These are phyloP conservation scores for Cutaneotrichosporon dermatis DNA, from an alignment of 1,284 basidiomycete species.

Conservation along the genomic window DNA sequence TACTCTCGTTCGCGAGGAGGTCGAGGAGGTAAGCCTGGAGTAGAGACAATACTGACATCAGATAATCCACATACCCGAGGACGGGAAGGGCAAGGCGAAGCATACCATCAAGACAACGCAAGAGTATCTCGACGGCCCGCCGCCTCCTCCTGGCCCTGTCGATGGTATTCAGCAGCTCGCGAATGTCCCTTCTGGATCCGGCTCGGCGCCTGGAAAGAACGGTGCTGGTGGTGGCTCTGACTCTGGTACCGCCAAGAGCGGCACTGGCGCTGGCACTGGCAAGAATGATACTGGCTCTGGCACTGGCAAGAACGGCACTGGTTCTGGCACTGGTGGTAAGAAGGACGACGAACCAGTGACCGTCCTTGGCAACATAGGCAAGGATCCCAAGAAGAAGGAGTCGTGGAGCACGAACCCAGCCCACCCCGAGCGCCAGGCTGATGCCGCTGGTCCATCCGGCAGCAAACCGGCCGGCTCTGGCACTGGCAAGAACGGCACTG, in stretches of 20 bases:
- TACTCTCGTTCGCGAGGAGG: conserved; percentile 34
- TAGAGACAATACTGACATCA: not conserved
- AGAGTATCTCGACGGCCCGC: not conserved
- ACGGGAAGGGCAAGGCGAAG: not conserved
- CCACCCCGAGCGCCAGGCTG: not conserved
- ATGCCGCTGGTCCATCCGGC: too few species aligned
- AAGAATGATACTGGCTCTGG: not conserved
- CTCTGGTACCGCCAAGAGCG: not conserved
- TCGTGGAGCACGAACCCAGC: conserved; percentile 32
- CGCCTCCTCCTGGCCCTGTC: not conserved
- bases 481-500: not conserved
- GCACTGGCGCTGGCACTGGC: conserved; percentile 1
- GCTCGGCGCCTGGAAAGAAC: not conserved
- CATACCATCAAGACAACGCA: not conserved
- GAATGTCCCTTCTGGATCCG: not conserved
- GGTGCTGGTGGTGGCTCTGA: not conserved
- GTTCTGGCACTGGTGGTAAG: conserved; percentile 1
- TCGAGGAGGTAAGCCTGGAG: conserved; percentile 29
- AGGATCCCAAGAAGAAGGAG: not conserved
- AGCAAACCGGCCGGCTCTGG: too few species aligned
- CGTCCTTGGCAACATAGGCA: not conserved
- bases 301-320: not conserved
- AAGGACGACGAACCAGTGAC: conserved; percentile 6
- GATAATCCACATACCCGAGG: conserved; percentile 8
- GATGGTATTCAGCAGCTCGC: not conserved